Base-by-base conservation (phyloP, 306 rosid species). In the Corylus heterophylla region DNA sequence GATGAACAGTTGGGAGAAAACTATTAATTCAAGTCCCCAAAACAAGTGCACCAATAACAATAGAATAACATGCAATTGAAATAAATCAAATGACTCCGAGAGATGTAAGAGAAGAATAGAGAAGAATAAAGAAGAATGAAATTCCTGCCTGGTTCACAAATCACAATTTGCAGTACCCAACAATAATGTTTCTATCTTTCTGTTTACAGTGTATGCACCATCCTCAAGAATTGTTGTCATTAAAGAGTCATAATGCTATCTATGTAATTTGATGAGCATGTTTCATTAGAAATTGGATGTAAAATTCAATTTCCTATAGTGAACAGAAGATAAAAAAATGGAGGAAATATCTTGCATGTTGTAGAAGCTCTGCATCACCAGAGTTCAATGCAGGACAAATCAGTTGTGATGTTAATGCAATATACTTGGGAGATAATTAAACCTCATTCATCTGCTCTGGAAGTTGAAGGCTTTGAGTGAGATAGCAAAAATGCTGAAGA, bases 391-490 rank as follows among this genome's bases (percentile, higher is more conserved):
- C 12, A 5, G 12, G 2, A 7, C 61, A 25, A 55, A 8, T 55
- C 61, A 55, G 27, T 7, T 55, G 61, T 17, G 55, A 14, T 52
- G 56, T 52, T 51, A 12, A 5, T 27, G 11, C 3, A 9, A 42
- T 42, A 42, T 42, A 42, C 45, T 42, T 42, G 8, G 8, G 7
- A 42, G 45, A 42, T 1, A 42, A 8, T 0, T 0, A 14, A 63
- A 20, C 29, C 37, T 42, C 3, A 20, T 39, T 92, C 83, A 92
- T 88, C 97, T 89, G 74, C 35, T 93, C 68, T 93, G 99, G 76
- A 93, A 95, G 83, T 95, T 95, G 83, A 95, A 84, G 63, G 86
- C 1, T 76, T 83, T 93, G 79, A 95, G 87, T 0, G 98, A 94
- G 80, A 85, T 29, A 49, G 95, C 97, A 76, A 92, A 94, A 69